Evolutionary conservation across 2,329 filamentous ascomycete species (phyloP), one percentile per base, ranked within the genome.

Genomic region (Colletotrichum tofieldiae): DNA sequence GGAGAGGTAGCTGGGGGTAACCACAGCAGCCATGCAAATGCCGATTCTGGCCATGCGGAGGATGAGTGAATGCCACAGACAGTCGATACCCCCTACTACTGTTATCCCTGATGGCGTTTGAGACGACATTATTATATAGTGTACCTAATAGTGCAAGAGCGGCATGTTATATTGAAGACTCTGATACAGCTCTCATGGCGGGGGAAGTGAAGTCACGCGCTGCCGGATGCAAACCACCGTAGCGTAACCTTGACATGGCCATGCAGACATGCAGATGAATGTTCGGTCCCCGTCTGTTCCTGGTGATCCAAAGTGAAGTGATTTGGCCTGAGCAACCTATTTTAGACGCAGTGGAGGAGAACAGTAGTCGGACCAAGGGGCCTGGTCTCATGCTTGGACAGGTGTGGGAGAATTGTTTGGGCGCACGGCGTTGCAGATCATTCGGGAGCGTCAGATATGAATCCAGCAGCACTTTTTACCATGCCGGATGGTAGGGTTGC

Each of bases 11-110:
- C 39, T 29, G 32, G 51, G n/a, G 47, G 32, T 16, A 18, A 43
- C 18, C 8, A 66, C 23, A 35, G 58, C 18, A 43, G 11, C 41
- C 45, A 52, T 14, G 41, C n/a, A 32, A 49, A 58, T 5, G 43
- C 41, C 16, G 67, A 51, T 26, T 26, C 23, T 29, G 67, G 47
- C 32, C 54, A 60, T 35, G 49, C 45, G 16, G 47, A 71, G 47
- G 45, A 71, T 35, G 47, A 67, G 56, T 69, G 65, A 71, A 52
- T 59, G 51, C 49, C 52, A 37, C 52, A 37, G 51, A 45, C 20
- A 55, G 54, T 29, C 52, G 67, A 71, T 61, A 68, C 58, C 64
- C 65, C 43, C 7, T 49, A 39, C 26, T 54, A 58, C 43, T 39
- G 43, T 49, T 37, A 41, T 62, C 26, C 41, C 58, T 61, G 37